Evolutionary conservation across 2,329 filamentous ascomycete species (phyloP), one percentile per base, ranked within the genome.

Genomic region (Ophiostoma sp.): DNA sequence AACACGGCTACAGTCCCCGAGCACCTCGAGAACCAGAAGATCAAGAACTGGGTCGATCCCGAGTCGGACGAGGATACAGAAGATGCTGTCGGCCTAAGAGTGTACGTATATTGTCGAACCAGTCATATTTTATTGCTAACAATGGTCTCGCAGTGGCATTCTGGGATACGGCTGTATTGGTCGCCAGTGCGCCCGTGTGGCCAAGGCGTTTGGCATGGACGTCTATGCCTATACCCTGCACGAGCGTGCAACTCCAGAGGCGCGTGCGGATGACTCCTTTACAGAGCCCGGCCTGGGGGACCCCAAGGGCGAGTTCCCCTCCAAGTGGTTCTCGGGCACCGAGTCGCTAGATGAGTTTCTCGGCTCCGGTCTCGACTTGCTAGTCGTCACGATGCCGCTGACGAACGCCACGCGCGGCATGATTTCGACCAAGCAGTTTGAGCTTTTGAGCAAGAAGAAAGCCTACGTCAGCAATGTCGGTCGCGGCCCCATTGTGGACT

Each of bases 141-240:
- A 27, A 27, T 27, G 27, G 27, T 27, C 27, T 27, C 27, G 27
- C 49, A 55, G 49, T 9, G 82, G 55, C 55, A 60, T 60, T 38
- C 75, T 81, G 3, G 79, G 79, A 16, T 81, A 81, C 71, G 79
- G 80, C 11, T 78, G 77, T 60, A 81, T 81, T 68, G 80, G 79
- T 1, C 74, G 80, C 5, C 79, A 81, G 60, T 74, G 77, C 42
- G 80, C 79, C 4, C 75, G 77, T 8, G 80, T 89, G 9, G 82
- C 82, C 9, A 81, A 81, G n/a, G 84, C 85, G 5, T 76, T 89
- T 74, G 89, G 88, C 5, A 88, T 89, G 84, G 81, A 85, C 44
- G 84, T 91, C 1, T 79, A 89, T 71, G 89, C 88, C 1, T 90
- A 88, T 77, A 91, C 89, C 1, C 87, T 87, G 4, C 82, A 81